Conservation (phyloP, 2,329 filamentous ascomycete genomes). For the Drechslerella dactyloides region DNA sequence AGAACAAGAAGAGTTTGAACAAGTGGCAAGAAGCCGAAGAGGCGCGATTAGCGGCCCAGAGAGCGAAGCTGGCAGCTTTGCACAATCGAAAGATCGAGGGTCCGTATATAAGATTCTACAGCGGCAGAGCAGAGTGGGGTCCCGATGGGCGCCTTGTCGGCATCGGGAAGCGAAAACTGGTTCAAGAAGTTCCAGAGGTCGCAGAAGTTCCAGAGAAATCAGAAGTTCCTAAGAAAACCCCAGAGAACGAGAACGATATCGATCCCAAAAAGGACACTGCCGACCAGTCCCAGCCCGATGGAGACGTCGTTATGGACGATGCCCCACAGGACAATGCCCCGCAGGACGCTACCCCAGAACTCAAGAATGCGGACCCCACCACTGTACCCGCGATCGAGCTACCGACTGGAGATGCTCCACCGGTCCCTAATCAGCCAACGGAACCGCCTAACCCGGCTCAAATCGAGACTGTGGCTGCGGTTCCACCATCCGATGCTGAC, state of each 20-base stretch:
- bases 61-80: slow-evolving; percentile 81
- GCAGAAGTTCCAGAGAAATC: slow-evolving; percentile 31
- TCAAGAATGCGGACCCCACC: slow-evolving; percentile 4
- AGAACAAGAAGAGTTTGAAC: slow-evolving; percentile 88
- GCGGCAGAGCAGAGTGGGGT: slow-evolving; percentile 79
- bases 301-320: slow-evolving; percentile 42
- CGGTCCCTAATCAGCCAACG: slow-evolving; percentile 9
- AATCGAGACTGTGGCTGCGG: slow-evolving; percentile 51
- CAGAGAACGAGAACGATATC: slow-evolving; percentile 28
- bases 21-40: slow-evolving; percentile 94
- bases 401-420: slow-evolving; percentile 2
- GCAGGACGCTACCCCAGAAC: background rate
- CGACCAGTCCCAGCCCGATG: slow-evolving; percentile 32
- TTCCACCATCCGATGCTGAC: slow-evolving; percentile 43
- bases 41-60: slow-evolving; percentile 80
- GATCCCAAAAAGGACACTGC: slow-evolving; percentile 26
- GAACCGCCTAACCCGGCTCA: slow-evolving; percentile 23
- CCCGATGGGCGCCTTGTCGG: slow-evolving; percentile 72
- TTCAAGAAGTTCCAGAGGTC: slow-evolving; percentile 51
- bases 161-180: slow-evolving; percentile 65
- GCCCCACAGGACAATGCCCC: slow-evolving; percentile 9
- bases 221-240: slow-evolving; percentile 28
- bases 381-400: background rate
- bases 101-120: slow-evolving; percentile 90
- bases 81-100: slow-evolving; percentile 86